phyloP scores from a whole-genome alignment of 1,139 yeast species.

The Debaryomyces fabryi region DNA sequence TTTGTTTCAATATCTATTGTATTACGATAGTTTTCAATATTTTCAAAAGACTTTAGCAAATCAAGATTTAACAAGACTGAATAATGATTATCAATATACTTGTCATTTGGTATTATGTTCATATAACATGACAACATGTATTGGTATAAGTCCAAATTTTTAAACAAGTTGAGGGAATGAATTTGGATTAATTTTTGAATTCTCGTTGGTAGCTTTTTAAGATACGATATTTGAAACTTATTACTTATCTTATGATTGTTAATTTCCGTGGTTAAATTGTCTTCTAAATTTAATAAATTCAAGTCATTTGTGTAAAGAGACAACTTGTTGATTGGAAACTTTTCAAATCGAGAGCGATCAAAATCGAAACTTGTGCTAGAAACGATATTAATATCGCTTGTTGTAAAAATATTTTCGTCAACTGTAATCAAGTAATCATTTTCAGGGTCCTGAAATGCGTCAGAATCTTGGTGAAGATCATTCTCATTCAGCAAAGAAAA shows the following conservation, averaged over 20 bases:
- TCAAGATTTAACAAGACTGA: slow-evolving; percentile 39
- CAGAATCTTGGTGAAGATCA: slow-evolving; percentile 16
- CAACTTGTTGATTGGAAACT: slow-evolving; percentile 41
- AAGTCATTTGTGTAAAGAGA: slow-evolving; percentile 44
- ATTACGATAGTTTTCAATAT: slow-evolving; percentile 32
- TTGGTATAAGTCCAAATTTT: slow-evolving; percentile 38
- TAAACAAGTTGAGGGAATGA: slow-evolving; percentile 37
- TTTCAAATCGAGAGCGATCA: slow-evolving; percentile 24
- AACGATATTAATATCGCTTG: slow-evolving; percentile 25
- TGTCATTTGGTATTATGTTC: slow-evolving; percentile 35
- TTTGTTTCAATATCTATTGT: slow-evolving; percentile 33
- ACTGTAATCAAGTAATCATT: slow-evolving; percentile 42
- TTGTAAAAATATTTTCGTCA: slow-evolving; percentile 41
- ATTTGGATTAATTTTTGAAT: slow-evolving; percentile 40
- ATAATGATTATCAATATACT: slow-evolving; percentile 40
- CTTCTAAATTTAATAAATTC: slow-evolving; percentile 38
- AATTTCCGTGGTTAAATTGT: slow-evolving; percentile 33
- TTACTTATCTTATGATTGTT: slow-evolving; percentile 27
- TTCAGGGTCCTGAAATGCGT: slow-evolving; percentile 10
- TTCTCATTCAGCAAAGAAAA: slow-evolving; percentile 35
- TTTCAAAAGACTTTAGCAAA: slow-evolving; percentile 44
- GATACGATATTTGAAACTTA: slow-evolving; percentile 24
- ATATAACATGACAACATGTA: slow-evolving; percentile 48
- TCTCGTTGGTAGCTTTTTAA: slow-evolving; percentile 38
- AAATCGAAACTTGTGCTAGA: slow-evolving; percentile 18